Base-by-base conservation (phyloP, 441 rosid species). In the Codiaeum variegatum region DNA sequence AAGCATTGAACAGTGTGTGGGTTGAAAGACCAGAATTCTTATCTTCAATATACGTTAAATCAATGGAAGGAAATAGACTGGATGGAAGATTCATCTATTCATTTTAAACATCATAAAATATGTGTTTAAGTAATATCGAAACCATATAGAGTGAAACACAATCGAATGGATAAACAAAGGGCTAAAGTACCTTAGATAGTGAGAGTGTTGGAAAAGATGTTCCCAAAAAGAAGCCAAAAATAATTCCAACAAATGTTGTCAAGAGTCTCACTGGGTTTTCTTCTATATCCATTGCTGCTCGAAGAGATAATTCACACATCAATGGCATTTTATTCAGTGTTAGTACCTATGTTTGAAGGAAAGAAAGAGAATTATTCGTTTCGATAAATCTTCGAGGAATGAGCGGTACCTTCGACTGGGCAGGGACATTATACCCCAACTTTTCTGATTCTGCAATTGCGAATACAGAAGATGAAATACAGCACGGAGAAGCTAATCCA, bases 81-180 rank as follows among this genome's bases (percentile, higher is more conserved):
- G 99, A 85, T 34, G 98, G 97, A 71, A 90, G 86, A 83, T 83
- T 89, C 93, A 88, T 82, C 99, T 96, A 73, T 73, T 74, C 84
- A 75, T 81, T 56, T 71, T 16, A 40, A 59, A 83, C 71, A 76
- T 28, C 67, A 56, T 12, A 58, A 64, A 70, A 59, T 58, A 54
- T 26, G 19, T 28, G 13, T 51, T 51, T 72, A 47, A 62, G 62
- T 36, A 62, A 56, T 54, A 73, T 24, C 51, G 24, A 73, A 69
- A 49, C 8, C 63, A 69, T 44, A 82, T 36, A 51, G 62, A 70
- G 47, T 71, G 26, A 61, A 67, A 71, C 29, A 65, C 34, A 56
- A 51, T 29, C 13, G 31, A 16, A 29, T 58, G 49, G 54, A 66
- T 12, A 56, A 23, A 63, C 13, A 12, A 54, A 74, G 72, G 38